Conservation (phyloP, 2,329 filamentous ascomycete species). For the Whalleya microplaca region DNA sequence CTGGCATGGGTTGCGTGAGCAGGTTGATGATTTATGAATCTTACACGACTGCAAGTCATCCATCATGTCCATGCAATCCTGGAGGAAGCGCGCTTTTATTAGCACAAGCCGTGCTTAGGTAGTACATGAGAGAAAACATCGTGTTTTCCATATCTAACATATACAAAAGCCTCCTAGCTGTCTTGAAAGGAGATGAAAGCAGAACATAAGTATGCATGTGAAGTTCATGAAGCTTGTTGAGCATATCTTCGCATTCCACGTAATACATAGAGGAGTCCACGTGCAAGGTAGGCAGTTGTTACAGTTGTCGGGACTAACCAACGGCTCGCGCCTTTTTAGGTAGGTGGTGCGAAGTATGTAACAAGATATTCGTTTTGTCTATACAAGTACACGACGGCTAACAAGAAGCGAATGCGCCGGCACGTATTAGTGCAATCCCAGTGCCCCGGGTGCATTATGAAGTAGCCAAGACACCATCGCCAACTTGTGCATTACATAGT, state of each 20-base stretch:
- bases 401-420: conserved; percentile 34
- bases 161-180: no score
- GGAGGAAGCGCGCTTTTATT: neutral
- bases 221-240: no score
- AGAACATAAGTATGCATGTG: no score
- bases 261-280: neutral
- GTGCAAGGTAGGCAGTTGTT: neutral
- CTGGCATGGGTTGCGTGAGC: neutral
- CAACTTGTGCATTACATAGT: neutral
- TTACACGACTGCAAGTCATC: no score
- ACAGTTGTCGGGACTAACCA: neutral
- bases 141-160: no score
- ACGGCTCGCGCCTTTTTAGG: conserved; percentile 19
- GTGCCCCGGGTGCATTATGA: conserved; percentile 34
- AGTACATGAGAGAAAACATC: no score
- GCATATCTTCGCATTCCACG: neutral
- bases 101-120: neutral
- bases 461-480: conserved; percentile 5
- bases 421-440: conserved; percentile 37
- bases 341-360: conserved; percentile 14
- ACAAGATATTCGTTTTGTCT: conserved; percentile 17
- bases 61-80: neutral
- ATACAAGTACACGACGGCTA: conserved; percentile 35
- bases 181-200: no score
- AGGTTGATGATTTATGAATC: neutral